Base-by-base conservation (phyloP, 495 filamentous ascomycete genomes). In the Penicillium cataractarum region DNA sequence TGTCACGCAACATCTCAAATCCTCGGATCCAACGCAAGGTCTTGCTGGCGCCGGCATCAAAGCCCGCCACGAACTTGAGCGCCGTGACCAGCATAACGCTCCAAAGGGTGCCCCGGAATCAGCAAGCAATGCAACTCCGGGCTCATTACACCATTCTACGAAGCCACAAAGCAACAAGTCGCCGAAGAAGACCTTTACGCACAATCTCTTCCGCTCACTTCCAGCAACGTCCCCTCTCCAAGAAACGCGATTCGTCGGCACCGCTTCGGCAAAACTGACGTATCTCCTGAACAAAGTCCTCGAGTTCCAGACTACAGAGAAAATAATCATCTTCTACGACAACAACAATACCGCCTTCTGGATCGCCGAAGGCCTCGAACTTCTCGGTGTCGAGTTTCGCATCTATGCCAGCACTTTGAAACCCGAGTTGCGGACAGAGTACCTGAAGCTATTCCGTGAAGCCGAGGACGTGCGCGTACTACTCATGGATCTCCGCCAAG, bases 321-420 rank as follows among this genome's bases (percentile, higher is more conserved):
- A 98, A 69, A 97, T 94, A 29, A 83, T 98, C 44, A 84, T 97
- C 24, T 98, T 98, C 71, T 97, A 96, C 75, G 93, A 97, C 57
- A 88, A 89, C 56, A 87, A 92, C 55, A 93, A 95, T 68, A 82
- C 90, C 5, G 92, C 93, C 0, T 92, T 82, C 63, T 93, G 92
- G 75, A 84, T 97, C 42, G 89, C 91, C 13, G 88, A 93, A 67
- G 86, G 89, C 17, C 82, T 98, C 0, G 93, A 97, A 55, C 79
- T 92, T 22, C 74, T 93, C 3, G 85, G 86, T n/a, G 80, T 94
- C 15, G 82, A 88, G 12, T 86, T 90, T 63, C 84, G 92, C n/a
- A 92, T 96, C 61, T 97, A 97, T 76, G 88, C 92, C 3, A 89
- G 86, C 50, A 84, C 84, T 0, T 77, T 97, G 3, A 84, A 81